A percentile compares a stretch with the other conserved stretches of the same genome.
phyloP scores from a whole-genome alignment of 148 eudicot genomes.

The Nepenthes gracilis region DNA sequence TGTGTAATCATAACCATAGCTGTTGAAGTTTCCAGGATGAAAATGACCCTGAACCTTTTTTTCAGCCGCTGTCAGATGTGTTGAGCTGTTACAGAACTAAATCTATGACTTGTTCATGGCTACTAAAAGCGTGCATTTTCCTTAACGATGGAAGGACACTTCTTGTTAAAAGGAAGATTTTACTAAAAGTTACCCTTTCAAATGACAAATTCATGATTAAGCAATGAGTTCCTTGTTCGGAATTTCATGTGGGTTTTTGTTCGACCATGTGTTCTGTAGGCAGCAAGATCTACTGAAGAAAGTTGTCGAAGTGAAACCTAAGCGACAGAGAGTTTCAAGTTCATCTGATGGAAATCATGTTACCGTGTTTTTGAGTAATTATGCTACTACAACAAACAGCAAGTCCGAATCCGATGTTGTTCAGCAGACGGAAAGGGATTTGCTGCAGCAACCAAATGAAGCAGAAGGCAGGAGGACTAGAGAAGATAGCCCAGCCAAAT shows the following conservation, averaged over 20 bases:
- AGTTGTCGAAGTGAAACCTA: slow-evolving; percentile 80
- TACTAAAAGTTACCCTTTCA: too few species aligned
- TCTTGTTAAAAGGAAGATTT: too few species aligned
- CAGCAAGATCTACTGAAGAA: slow-evolving; percentile 84
- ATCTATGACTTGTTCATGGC: too few species aligned
- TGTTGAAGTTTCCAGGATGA: too few species aligned
- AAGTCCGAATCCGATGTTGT: slow-evolving; percentile 8
- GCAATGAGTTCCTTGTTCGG: not conserved
- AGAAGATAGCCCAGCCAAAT: slow-evolving; percentile 42
- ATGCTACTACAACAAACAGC: slow-evolving; percentile 3
- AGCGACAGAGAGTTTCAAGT: slow-evolving; percentile 42
- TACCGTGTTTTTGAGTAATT: slow-evolving; percentile 7
- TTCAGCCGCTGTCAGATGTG: too few species aligned
- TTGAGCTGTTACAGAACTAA: too few species aligned
- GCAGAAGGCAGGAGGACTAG: slow-evolving; percentile 13
- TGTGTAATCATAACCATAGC: too few species aligned
- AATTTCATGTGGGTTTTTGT: not conserved
- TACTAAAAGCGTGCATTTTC: too few species aligned
- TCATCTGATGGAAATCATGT: slow-evolving; percentile 17
- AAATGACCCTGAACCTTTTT: too few species aligned
- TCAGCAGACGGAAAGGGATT: slow-evolving; percentile 11
- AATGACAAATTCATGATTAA: not conserved
- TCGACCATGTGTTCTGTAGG: slow-evolving; percentile 22
- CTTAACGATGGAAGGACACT: too few species aligned
- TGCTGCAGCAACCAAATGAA: slow-evolving; percentile 12